A percentile compares a stretch with the other conserved stretches of the same genome.
These are phyloP conservation scores for Aspergillus sp. DNA, from an alignment of 2,329 filamentous ascomycete species.

Conservation along the genomic window DNA sequence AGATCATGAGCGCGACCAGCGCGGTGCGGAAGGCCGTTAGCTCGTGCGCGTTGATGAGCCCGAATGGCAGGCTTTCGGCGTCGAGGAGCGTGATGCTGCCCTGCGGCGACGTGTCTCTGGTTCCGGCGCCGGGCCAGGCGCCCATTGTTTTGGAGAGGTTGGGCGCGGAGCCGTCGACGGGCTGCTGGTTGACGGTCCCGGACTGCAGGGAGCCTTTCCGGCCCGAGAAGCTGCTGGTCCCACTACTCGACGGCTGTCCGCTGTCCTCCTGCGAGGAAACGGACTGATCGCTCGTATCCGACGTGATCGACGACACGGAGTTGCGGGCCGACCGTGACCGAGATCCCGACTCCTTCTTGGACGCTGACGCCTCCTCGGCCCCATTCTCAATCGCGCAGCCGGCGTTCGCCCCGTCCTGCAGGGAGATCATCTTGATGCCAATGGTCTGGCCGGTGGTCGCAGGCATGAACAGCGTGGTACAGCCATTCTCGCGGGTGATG, in stretches of 20 bases:
- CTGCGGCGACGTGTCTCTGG: slow-evolving; percentile 40
- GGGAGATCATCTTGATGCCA: slow-evolving; percentile 57
- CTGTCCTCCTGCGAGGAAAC: slow-evolving; percentile 25
- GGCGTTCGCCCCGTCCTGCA: slow-evolving; percentile 29
- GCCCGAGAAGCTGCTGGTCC: slow-evolving; percentile 13
- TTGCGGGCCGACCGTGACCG: slow-evolving; percentile 12
- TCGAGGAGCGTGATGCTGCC: slow-evolving; percentile 54
- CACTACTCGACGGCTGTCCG: slow-evolving; percentile 15
- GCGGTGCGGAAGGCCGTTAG: slow-evolving; percentile 62
- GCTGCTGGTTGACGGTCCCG: slow-evolving; percentile 22
- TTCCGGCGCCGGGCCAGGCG: slow-evolving; percentile 26
- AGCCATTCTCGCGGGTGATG: slow-evolving; percentile 52
- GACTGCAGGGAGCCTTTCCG: slow-evolving; percentile 16
- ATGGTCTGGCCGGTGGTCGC: slow-evolving; percentile 50
- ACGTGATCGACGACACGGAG: slow-evolving; percentile 27
- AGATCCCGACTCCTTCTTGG: slow-evolving; percentile 8
- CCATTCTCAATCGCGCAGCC: slow-evolving; percentile 26
- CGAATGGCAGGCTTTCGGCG: slow-evolving; percentile 47
- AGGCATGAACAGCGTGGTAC: slow-evolving; percentile 59
- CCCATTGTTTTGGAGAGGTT: slow-evolving; percentile 21
- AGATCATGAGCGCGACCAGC: slow-evolving; percentile 50
- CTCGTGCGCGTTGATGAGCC: slow-evolving; percentile 57
- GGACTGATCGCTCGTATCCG: slow-evolving; percentile 26
- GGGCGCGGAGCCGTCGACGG: slow-evolving; percentile 15
- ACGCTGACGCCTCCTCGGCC: slow-evolving; percentile 10